Conservation (phyloP, 148 eudicot genomes). For the Rhododendron williamsianum region DNA sequence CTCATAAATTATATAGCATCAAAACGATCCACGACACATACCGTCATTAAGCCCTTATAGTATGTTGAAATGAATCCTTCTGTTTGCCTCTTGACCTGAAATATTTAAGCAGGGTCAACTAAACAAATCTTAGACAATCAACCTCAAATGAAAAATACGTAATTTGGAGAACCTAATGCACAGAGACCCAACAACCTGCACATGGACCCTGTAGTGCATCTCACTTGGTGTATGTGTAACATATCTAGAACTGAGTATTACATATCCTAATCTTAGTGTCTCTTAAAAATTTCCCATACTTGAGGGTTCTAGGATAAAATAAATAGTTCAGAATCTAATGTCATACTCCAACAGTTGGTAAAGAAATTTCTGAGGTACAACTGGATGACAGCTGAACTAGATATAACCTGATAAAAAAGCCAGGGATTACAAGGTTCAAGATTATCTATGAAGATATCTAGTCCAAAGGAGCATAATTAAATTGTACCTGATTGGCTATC, state of each 20-base stretch:
- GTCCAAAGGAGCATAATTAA: neutral
- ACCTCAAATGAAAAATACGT: neutral
- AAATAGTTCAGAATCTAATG: neutral
- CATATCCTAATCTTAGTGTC: neutral
- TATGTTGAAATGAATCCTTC: slow-evolving; percentile 65
- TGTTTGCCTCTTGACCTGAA: slow-evolving; percentile 79
- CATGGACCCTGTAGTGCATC: neutral
- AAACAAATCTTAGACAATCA: neutral
- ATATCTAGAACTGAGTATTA: neutral
- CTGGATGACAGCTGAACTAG: neutral
- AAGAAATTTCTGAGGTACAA: neutral
- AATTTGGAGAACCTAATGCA: neutral
- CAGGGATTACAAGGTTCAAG: neutral
- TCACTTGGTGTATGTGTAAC: neutral
- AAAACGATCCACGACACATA: slow-evolving; percentile 20
- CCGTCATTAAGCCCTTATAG: slow-evolving; percentile 86
- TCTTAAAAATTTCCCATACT: neutral
- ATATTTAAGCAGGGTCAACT: slow-evolving; percentile 5
- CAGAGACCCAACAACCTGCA: neutral
- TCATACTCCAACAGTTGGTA: neutral
- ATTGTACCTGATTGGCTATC: slow-evolving; percentile 86
- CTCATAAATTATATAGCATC: neutral
- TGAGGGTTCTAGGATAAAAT: neutral
- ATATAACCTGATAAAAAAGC: neutral
- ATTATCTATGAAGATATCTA: neutral